Evolutionary conservation across 768 basidiomycete genomes (phyloP).

Genomic region (Ramaria sp.): DNA sequence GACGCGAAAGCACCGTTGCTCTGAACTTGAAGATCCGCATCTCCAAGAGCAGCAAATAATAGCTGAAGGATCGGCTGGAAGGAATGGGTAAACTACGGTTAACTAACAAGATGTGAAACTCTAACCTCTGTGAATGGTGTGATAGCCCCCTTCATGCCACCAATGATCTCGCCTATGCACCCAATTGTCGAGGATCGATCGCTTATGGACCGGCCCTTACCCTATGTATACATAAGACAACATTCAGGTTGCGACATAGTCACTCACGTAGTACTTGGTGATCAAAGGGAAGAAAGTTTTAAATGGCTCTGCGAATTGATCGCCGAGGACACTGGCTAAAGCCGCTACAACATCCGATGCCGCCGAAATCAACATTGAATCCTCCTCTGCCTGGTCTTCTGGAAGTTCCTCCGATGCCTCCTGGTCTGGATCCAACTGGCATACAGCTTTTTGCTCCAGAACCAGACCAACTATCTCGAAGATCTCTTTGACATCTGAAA

Average conservation of each 20-base stretch:
- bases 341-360: constrained; percentile 91
- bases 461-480: constrained; percentile 77
- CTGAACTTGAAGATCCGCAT: constrained; percentile 84
- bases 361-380: constrained; percentile 88
- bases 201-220: constrained; percentile 75
- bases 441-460: constrained; percentile 88
- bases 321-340: constrained; percentile 74
- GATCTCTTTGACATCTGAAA: constrained; percentile 60
- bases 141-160: constrained; percentile 78
- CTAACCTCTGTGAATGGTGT: constrained; percentile 64
- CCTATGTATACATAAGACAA: constrained; percentile 32
- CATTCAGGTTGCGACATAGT: neutral
- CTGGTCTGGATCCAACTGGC: constrained; percentile 93
- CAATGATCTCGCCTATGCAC: constrained; percentile 89
- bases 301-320: constrained; percentile 78
- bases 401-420: constrained; percentile 67
- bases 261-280: constrained; percentile 80
- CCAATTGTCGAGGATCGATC: constrained; percentile 93
- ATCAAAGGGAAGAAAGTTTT: constrained; percentile 81
- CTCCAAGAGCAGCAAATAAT: constrained; percentile 73
- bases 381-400: constrained; percentile 91
- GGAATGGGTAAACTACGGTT: neutral
- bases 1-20: constrained; percentile 94
- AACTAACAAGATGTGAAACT: neutral
- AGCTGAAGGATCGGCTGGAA: constrained; percentile 57